These are phyloP conservation scores for Boletus pseudo-olivaceus DNA, from an alignment of 768 basidiomycete species.

Conservation along the genomic window DNA sequence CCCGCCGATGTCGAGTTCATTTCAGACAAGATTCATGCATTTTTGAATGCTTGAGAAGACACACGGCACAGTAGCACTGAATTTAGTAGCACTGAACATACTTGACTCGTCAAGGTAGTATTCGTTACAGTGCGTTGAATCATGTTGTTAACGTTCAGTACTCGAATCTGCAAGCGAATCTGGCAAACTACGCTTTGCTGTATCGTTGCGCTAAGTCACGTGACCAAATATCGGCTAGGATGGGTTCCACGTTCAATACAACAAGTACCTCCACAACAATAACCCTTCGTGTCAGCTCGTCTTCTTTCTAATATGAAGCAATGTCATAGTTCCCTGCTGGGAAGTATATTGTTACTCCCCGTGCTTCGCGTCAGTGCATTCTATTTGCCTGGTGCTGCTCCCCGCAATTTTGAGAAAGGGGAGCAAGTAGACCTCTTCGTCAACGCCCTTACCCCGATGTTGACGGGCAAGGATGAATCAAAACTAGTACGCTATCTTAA, in stretches of 20 bases:
- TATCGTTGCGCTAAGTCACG: constrained; percentile 11
- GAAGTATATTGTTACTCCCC: constrained; percentile 18
- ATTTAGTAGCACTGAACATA: neutral
- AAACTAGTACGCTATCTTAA: constrained; percentile 58
- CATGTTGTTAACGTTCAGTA: too few species aligned
- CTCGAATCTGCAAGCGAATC: too few species aligned
- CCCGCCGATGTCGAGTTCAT: constrained; percentile 40
- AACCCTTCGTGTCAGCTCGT: neutral
- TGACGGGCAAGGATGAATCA: constrained; percentile 59
- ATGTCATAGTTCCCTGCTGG: constrained; percentile 10
- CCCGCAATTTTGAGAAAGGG: constrained; percentile 70
- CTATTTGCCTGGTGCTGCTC: constrained; percentile 91
- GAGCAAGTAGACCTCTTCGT: constrained; percentile 80
- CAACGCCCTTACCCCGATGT: constrained; percentile 87
- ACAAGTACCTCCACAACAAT: neutral
- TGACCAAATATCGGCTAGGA: neutral
- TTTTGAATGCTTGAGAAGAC: constrained; percentile 34
- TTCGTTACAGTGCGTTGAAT: too few species aligned
- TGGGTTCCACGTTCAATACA: constrained; percentile 8
- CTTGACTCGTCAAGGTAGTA: neutral
- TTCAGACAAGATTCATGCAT: constrained; percentile 37
- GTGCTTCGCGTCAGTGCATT: constrained; percentile 50
- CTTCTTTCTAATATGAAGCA: constrained; percentile 21
- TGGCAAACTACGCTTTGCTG: too few species aligned
- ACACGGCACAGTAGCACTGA: neutral